A percentile compares a stretch with the other conserved stretches of the same genome.
These are phyloP conservation scores for Astrothelium macrocarpum DNA, from an alignment of 495 filamentous ascomycete genomes.

Conservation along the genomic window DNA sequence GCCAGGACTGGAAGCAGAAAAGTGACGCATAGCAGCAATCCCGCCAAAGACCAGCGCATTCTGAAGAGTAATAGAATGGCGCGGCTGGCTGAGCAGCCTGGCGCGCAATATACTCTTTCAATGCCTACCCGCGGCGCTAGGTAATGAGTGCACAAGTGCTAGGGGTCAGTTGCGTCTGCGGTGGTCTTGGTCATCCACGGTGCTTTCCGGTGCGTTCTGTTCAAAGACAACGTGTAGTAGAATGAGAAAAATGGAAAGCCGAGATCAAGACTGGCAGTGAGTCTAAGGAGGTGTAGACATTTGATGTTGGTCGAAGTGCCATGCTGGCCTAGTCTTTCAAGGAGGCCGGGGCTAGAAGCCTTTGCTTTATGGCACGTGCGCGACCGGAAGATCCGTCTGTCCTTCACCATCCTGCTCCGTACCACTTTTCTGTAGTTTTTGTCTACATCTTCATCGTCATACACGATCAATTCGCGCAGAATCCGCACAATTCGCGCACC, in stretches of 20 bases:
- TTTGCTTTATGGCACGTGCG: neutral
- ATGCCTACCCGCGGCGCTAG: neutral
- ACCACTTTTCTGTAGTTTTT: neutral
- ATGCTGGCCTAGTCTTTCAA: neutral
- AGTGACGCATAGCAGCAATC: neutral
- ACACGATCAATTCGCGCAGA: conserved; percentile 1
- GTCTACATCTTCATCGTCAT: neutral
- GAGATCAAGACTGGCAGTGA: too few species aligned
- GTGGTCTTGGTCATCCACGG: too few species aligned
- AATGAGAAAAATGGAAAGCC: too few species aligned
- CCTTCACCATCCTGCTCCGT: neutral
- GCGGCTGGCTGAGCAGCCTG: neutral
- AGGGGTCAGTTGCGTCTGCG: too few species aligned
- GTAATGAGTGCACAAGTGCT: neutral
- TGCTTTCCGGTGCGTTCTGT: too few species aligned
- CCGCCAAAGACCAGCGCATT: conserved; percentile 3
- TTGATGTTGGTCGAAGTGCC: neutral
- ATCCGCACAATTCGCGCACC: too few species aligned
- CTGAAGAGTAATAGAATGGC: neutral
- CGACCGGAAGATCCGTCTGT: neutral
- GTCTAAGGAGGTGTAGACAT: too few species aligned
- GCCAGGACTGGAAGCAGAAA: neutral
- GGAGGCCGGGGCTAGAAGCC: neutral
- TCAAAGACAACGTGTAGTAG: too few species aligned
- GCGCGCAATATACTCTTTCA: neutral